Evolutionary conservation across 192 early-diverging fungal genomes (phyloP), one percentile per base, ranked within the genome.

Genomic region (Phlyctochytrium arcticum): DNA sequence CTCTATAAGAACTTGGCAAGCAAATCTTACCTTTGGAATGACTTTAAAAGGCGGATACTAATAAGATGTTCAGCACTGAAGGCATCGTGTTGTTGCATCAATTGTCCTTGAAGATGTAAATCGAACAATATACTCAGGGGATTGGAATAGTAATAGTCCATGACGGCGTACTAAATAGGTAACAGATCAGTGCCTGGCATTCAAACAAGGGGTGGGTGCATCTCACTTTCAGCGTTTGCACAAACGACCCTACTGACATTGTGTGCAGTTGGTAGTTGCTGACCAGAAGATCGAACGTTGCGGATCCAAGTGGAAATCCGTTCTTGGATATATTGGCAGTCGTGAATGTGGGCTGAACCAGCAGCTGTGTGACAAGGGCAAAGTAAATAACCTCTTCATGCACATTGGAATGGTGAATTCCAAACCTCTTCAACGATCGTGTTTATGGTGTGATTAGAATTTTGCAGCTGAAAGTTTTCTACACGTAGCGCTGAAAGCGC

Each of bases 111-210:
- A 33, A 66, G 70, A 73, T 6, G 50, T 19, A 31, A 35, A 33
- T 68, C 70, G 15, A 65, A 57, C 9, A 92, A 73, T 7, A 92
- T 73, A 64, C 88, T 90, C 48, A 95, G 82, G 3, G 94, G 91
- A 65, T 92, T 92, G 0, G 86, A 79, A 60, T 89, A 95, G 62
- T 82, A 96, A 65, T 92, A 86, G 61, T 91, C 88, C 91, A 94
- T 92, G 15, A 88, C 65, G 0, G 89, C 84, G 69, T 90, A 95
- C 83, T 95, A 37, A 12, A 0, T 8, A 23, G 27, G 73, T 27
- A 33, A 33, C 39, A 3, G 9, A 36, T 30, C 26, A 5, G 15
- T 56, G 56, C 8, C 29, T 26, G 35, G 30, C 8, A 48, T 17
- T 62, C 35, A 47, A 2, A n/a, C 12, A 15, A 5, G 5, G 23